Conservation (phyloP, 257 asterid species). For the Solanum pimpinellifolium region DNA sequence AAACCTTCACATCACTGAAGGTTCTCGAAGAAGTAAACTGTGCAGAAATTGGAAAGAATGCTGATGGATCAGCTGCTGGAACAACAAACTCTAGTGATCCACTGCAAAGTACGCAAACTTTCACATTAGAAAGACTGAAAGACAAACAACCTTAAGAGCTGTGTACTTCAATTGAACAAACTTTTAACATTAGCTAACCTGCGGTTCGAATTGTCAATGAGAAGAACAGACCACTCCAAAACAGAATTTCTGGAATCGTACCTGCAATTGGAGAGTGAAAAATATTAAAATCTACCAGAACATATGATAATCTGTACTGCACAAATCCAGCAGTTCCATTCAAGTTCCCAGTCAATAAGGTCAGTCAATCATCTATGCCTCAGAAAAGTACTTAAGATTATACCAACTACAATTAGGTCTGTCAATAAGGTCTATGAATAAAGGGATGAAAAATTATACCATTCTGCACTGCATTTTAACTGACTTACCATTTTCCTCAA, state of each 20-base stretch:
- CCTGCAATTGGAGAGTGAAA: conserved; percentile 26
- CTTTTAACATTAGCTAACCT: conserved; percentile 39
- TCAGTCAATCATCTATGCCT: neutral
- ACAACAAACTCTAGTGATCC: conserved; percentile 87
- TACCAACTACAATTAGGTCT: neutral
- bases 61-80: conserved; percentile 65
- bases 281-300: neutral
- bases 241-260: conserved; percentile 71
- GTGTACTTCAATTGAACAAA: neutral
- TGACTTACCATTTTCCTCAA: neutral
- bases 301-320: neutral
- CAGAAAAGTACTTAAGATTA: neutral
- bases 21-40: conserved; percentile 62
- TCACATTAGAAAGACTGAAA: conserved; percentile 6
- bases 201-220: conserved; percentile 83
- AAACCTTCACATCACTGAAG: conserved; percentile 75
- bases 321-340: neutral
- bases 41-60: conserved; percentile 78
- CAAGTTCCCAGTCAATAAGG: neutral
- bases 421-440: neutral
- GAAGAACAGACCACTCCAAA: conserved; percentile 85
- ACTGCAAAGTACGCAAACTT: conserved; percentile 40
- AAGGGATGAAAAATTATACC: neutral
- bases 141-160: neutral
- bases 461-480: neutral